phyloP scores from a whole-genome alignment of 2,329 filamentous ascomycete species.

The Talaromyces sp. region DNA sequence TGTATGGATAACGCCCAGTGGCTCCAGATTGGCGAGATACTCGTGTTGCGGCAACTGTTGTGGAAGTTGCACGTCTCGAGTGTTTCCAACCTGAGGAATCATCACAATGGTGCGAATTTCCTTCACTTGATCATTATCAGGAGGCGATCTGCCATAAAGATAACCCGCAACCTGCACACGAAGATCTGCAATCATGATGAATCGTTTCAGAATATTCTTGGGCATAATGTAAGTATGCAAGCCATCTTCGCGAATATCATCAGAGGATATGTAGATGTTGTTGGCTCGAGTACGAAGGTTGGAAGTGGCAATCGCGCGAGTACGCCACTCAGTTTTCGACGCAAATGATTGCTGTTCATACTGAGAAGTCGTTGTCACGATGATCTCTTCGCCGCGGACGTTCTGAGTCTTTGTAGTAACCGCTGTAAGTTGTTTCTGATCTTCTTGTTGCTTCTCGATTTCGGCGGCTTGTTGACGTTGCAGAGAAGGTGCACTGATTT shows the following conservation, averaged over 20 bases:
- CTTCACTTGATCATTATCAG: constrained; percentile 94
- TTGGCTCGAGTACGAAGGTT: constrained; percentile 91
- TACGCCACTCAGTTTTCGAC: constrained; percentile 98
- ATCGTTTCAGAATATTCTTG: constrained; percentile 96
- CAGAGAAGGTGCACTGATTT: constrained; percentile 95
- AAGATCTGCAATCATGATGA: constrained; percentile 95
- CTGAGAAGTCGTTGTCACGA: constrained; percentile 95
- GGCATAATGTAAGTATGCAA: constrained; percentile 95
- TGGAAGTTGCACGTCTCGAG: constrained; percentile 84
- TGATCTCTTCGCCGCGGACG: constrained; percentile 92
- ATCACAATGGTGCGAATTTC: constrained; percentile 95
- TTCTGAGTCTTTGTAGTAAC: constrained; percentile 99
- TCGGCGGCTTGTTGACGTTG: constrained; percentile 97
- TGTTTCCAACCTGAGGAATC: constrained; percentile 92
- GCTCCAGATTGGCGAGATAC: constrained; percentile 78
- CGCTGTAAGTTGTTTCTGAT: constrained; percentile 91
- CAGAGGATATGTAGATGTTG: constrained; percentile 97
- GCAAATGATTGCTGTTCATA: constrained; percentile 97
- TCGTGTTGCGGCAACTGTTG: constrained; percentile 89
- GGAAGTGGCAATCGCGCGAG: constrained; percentile 89
- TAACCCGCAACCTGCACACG: constrained; percentile 95
- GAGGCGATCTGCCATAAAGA: constrained; percentile 84
- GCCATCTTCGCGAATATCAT: constrained; percentile 84
- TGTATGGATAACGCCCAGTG: constrained; percentile 91
- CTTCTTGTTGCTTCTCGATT: constrained; percentile 97